Conservation (phyloP, 768 basidiomycete genomes). For the Suillus discolor region DNA sequence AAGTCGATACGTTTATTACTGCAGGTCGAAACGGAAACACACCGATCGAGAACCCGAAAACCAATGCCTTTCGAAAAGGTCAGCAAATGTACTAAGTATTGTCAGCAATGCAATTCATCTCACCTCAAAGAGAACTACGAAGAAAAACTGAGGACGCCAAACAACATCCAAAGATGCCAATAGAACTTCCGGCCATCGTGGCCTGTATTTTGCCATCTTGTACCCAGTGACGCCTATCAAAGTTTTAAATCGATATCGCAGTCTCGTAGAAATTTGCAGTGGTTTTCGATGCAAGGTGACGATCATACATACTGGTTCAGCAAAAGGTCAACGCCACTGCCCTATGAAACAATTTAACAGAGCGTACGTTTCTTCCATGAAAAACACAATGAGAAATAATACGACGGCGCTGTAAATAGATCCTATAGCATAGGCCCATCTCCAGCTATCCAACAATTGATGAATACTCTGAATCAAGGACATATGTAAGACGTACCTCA, state of each 20-base stretch:
- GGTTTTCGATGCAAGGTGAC: constrained; percentile 24
- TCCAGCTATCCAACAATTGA: constrained; percentile 35
- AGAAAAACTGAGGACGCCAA: constrained; percentile 52
- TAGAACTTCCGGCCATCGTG: constrained; percentile 40
- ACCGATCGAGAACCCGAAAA: constrained; percentile 54
- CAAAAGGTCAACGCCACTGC: neutral
- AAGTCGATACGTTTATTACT: neutral
- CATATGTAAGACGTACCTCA: constrained; percentile 20
- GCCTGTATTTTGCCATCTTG: constrained; percentile 47
- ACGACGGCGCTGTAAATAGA: constrained; percentile 51
- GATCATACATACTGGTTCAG: constrained; percentile 48
- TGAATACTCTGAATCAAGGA: neutral
- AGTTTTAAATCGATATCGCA: constrained; percentile 47
- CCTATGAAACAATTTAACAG: neutral
- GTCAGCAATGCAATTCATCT: neutral
- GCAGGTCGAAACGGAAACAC: constrained; percentile 16
- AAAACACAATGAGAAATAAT: constrained; percentile 45
- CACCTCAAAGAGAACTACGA: constrained; percentile 43
- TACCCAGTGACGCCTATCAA: constrained; percentile 51
- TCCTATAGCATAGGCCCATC: constrained; percentile 56
- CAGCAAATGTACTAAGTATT: neutral
- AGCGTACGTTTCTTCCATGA: constrained; percentile 52
- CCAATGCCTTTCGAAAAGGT: constrained; percentile 31
- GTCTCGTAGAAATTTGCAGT: constrained; percentile 27
- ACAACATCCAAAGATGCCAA: constrained; percentile 39